Conservation (phyloP, 2,329 filamentous ascomycete genomes). For the Colletotrichum salicis region DNA sequence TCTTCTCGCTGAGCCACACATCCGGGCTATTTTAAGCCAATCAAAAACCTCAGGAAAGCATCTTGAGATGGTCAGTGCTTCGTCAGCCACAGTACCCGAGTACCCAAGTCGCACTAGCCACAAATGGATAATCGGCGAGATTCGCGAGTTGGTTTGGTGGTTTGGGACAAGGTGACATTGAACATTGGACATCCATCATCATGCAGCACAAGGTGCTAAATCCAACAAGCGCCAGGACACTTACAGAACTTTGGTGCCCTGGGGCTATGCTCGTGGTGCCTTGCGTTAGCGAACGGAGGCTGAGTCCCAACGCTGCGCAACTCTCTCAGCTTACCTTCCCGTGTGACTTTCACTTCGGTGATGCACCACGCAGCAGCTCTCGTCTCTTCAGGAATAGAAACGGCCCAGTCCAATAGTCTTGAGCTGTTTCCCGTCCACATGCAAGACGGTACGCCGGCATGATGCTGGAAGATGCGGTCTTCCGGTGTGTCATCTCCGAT, state of each 20-base stretch:
- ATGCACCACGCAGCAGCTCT: too few species aligned
- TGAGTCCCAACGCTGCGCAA: slow-evolving; percentile 20
- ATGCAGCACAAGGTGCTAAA: background rate
- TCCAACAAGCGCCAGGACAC: slow-evolving; percentile 18
- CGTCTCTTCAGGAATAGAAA: slow-evolving; percentile 24
- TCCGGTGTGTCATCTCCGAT: background rate
- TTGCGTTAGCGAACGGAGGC: slow-evolving; percentile 24
- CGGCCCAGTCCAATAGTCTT: slow-evolving; percentile 6
- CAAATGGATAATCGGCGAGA: background rate
- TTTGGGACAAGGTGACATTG: slow-evolving; percentile 2
- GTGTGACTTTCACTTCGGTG: background rate
- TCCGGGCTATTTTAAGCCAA: background rate
- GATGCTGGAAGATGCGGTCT: background rate
- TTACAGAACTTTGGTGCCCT: background rate
- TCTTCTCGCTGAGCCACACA: background rate
- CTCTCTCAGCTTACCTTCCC: background rate
- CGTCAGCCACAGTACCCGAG: background rate
- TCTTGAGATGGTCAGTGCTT: background rate
- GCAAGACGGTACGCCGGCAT: background rate
- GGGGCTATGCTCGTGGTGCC: slow-evolving; percentile 24
- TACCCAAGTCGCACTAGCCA: background rate
- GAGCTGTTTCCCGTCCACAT: background rate
- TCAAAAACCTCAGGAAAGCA: background rate
- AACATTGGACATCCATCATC: background rate
- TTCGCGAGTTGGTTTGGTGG: background rate